phyloP scores from a whole-genome alignment of 345 rosid species.

The Lepidium africanum region DNA sequence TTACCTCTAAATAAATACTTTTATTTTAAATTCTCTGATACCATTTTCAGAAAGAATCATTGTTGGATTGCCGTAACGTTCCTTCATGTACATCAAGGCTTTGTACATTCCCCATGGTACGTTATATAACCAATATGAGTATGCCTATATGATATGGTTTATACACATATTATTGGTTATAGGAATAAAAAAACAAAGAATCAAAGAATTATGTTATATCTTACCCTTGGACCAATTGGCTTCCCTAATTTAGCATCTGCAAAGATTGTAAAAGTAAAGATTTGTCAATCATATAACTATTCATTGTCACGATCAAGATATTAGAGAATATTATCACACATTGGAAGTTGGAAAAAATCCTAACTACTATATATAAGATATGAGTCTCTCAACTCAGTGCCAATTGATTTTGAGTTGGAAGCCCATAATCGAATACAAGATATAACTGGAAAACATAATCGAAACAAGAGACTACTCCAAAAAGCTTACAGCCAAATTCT shows the following conservation, averaged over 20 bases:
- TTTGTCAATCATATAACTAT: too few relatives aligned
- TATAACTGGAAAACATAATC: too few relatives aligned
- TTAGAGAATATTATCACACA: too few relatives aligned
- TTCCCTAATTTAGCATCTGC: conserved; percentile 60
- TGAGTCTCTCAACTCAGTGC: too few relatives aligned
- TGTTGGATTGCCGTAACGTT: conserved; percentile 74
- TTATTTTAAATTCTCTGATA: conserved; percentile 14
- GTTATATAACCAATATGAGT: conserved; percentile 82
- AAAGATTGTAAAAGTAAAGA: too few relatives aligned
- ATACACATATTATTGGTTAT: not conserved
- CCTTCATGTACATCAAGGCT: conserved; percentile 78
- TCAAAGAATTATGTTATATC: not conserved
- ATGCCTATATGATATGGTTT: conserved; percentile 44
- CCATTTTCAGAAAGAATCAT: conserved; percentile 87
- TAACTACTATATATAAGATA: too few relatives aligned
- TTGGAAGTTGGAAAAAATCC: too few relatives aligned
- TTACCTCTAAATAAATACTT: not conserved
- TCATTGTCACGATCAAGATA: too few relatives aligned
- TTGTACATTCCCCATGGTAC: conserved; percentile 99
- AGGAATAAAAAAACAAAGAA: not conserved
- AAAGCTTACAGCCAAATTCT: conserved; percentile 65
- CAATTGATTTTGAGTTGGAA: not conserved
- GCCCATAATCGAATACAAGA: too few relatives aligned
- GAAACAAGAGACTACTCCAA: not conserved
- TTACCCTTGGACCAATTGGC: conserved; percentile 75